Conservation (phyloP, 2,329 filamentous ascomycete genomes). For the Botrytis paeoniae region DNA sequence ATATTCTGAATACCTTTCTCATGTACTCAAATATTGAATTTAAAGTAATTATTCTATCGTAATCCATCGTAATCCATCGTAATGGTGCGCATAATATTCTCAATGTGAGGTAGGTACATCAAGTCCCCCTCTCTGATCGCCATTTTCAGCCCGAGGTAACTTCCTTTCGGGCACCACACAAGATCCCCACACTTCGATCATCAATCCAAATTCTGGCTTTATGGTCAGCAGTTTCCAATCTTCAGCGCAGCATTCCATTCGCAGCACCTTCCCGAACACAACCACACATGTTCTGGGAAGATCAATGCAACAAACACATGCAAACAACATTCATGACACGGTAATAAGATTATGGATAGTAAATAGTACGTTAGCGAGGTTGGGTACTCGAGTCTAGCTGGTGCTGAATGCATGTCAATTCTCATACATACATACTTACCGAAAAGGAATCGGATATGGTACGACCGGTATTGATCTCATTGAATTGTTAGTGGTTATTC, state of each 20-base stretch:
- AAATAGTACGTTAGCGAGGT: background rate
- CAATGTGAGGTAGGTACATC: background rate
- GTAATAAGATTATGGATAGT: background rate
- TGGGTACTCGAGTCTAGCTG: constrained; percentile 2
- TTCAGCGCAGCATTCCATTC: constrained; percentile 4
- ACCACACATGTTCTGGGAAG: background rate
- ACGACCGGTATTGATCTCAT: background rate
- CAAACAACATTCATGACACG: background rate
- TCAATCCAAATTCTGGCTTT: background rate
- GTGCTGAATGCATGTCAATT: background rate
- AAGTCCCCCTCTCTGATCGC: background rate
- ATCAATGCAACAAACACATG: background rate
- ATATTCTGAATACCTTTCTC: background rate
- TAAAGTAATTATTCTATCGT: background rate
- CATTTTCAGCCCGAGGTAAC: constrained; percentile 4
- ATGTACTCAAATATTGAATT: background rate
- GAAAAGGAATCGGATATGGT: background rate
- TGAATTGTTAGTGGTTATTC: background rate
- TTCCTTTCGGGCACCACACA: constrained; percentile 3
- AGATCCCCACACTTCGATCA: background rate
- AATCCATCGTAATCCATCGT: constrained; percentile 7
- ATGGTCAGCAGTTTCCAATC: constrained; percentile 5
- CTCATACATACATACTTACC: constrained; percentile 2
- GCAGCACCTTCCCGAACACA: background rate
- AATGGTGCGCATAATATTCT: constrained; percentile 5